Evolutionary conservation across 176 grass and related monocot species (phyloP).

Genomic region (Themeda triandra): DNA sequence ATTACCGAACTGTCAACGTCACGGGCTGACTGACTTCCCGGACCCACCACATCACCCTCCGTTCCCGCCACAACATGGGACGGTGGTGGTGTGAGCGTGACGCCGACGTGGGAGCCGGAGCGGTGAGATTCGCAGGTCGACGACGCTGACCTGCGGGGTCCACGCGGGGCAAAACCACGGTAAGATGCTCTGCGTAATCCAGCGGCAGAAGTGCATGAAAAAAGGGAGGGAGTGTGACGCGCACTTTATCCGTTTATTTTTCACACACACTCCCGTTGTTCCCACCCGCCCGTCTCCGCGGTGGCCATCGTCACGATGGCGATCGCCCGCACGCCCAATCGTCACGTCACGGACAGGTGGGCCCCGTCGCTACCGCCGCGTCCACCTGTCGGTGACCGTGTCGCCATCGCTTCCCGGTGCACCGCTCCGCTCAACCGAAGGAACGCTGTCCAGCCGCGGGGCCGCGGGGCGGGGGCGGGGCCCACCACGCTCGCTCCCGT

Average conservation of each 20-base stretch:
- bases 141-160: background rate
- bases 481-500: background rate
- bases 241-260: background rate
- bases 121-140: background rate
- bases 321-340: background rate
- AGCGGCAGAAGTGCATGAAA: background rate
- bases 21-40: no score
- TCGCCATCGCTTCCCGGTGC: background rate
- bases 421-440: background rate
- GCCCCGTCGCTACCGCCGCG: background rate
- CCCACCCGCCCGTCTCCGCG: background rate
- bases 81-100: background rate
- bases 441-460: background rate
- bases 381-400: constrained; percentile 19
- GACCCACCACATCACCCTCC: background rate
- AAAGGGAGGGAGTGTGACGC: background rate
- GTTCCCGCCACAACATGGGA: background rate
- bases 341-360: background rate
- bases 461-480: background rate
- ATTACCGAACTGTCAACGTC: no score
- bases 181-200: background rate
- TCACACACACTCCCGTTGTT: no score
- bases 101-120: no score
- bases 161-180: background rate
- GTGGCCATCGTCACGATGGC: background rate